Base-by-base conservation (phyloP, 179 eudicot species). In the Camellia oleifera region DNA sequence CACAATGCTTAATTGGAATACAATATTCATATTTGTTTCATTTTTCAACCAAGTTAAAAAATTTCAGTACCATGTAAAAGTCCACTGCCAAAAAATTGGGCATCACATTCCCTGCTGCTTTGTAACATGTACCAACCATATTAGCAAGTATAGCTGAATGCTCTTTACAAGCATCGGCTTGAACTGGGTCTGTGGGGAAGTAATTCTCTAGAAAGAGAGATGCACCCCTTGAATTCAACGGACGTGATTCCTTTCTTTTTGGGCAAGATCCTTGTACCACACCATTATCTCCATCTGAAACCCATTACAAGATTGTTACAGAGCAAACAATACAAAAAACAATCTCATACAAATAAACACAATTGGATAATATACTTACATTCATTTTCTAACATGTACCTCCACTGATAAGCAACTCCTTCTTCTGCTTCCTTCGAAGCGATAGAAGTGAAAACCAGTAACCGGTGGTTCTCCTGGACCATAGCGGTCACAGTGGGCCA, bases 361-460 rank as follows among this genome's bases (percentile, higher is more conserved):
- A 76, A 2, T 15, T 62, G 8, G 40, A 32, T 44, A 3, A 7
- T n/a, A 78, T 53, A 86, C 98, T 88, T 87, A 96, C 98, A 65
- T 70, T 92, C 98, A 80, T 96, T 96, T 87, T 96, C 99, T 73
- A 91, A 87, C 92, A 96, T 90, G 88, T 96, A 94, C 85, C 89
- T 94, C 99, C 99, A 96, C 78, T 96, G 97, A 72, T 92, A 94
- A 80, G 98, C 98, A 73, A 96, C 84, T 77, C 99, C 99, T 88
- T 96, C 99, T 26, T 73, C 69, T 12, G 88, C 91, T 87, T 96
- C 99, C 85, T 96, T 96, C 4, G 98, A 92, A 78, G 94, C 83
- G 84, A 91, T 97, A 20, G 98, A 96, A 42, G 99, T 96, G 79
- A 96, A 96, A 87, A 94, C 99, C 81, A 96, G 82, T 74, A 96